Conservation (phyloP, 2,329 filamentous ascomycete species). For the Xylariaceae sp. region DNA sequence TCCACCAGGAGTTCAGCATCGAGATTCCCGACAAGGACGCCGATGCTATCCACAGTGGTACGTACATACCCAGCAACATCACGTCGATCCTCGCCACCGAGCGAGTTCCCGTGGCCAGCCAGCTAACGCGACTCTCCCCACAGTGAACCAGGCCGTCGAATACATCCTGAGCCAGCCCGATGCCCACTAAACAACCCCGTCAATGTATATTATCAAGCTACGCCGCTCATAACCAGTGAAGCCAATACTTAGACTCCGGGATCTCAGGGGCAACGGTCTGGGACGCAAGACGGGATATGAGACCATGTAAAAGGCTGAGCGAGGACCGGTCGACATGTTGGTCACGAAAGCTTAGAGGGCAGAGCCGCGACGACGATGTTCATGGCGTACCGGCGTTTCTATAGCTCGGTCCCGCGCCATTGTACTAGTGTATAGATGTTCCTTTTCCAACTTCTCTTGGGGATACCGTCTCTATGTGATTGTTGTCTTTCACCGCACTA, state of each 20-base stretch:
- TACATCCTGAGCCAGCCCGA: conserved; percentile 93
- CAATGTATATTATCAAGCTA: conserved; percentile 32
- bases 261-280: conserved; percentile 13
- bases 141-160: conserved; percentile 90
- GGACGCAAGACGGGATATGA: conserved; percentile 10
- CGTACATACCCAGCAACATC: conserved; percentile 35
- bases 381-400: conserved; percentile 8
- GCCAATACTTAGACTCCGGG: conserved; percentile 17
- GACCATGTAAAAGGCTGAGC: conserved; percentile 16
- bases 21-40: conserved; percentile 98
- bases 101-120: conserved; percentile 3
- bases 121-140: conserved; percentile 20
- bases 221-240: conserved; percentile 24
- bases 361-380: conserved; percentile 8
- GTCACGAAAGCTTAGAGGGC: neutral
- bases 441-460: conserved; percentile 16
- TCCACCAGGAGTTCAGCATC: conserved; percentile 64
- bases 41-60: conserved; percentile 90
- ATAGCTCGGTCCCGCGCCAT: conserved; percentile 19
- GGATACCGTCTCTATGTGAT: neutral
- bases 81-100: neutral
- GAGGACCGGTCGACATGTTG: neutral
- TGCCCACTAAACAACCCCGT: conserved; percentile 55
- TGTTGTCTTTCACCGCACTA: neutral
- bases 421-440: conserved; percentile 36